phyloP scores from a whole-genome alignment of 345 rosid species.

The Firmiana major region DNA sequence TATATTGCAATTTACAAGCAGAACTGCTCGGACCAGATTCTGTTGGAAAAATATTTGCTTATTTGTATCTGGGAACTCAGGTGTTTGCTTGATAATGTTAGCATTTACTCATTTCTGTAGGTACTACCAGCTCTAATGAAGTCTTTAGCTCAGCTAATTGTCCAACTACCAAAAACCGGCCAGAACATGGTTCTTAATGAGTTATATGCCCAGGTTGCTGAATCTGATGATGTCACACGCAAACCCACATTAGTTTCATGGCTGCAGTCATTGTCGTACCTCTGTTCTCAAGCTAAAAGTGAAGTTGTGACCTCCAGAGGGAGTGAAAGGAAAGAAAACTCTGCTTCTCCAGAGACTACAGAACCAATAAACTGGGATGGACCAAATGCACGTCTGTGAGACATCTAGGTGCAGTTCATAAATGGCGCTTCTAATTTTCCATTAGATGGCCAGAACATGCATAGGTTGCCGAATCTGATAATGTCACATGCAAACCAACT shows the following conservation, averaged over 20 bases:
- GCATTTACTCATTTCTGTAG: constrained; percentile 29
- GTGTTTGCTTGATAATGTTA: not conserved
- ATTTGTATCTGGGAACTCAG: not conserved
- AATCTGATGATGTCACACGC: constrained; percentile 89
- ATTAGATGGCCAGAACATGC: constrained; percentile 59
- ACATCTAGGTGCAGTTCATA: constrained; percentile 10
- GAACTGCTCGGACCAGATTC: not conserved
- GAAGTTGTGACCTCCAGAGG: constrained; percentile 16
- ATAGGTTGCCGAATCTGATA: constrained; percentile 78
- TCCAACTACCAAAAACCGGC: constrained; percentile 69
- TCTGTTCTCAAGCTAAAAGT: constrained; percentile 43
- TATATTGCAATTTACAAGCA: not conserved
- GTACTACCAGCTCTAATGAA: constrained; percentile 83
- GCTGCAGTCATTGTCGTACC: constrained; percentile 77
- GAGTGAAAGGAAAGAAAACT: constrained; percentile 16
- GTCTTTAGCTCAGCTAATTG: constrained; percentile 58
- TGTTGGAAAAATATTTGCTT: not conserved
- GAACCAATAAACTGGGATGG: constrained; percentile 22
- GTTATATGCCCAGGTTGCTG: constrained; percentile 69
- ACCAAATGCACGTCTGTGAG: constrained; percentile 43
- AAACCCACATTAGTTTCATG: constrained; percentile 86
- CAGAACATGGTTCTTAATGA: constrained; percentile 79
- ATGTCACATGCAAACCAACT: too few species aligned
- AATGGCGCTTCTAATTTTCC: constrained; percentile 49
- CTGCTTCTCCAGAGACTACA: constrained; percentile 18